phyloP scores from a whole-genome alignment of 2,329 filamentous ascomycete species.

The Lachnum nothofagi region DNA sequence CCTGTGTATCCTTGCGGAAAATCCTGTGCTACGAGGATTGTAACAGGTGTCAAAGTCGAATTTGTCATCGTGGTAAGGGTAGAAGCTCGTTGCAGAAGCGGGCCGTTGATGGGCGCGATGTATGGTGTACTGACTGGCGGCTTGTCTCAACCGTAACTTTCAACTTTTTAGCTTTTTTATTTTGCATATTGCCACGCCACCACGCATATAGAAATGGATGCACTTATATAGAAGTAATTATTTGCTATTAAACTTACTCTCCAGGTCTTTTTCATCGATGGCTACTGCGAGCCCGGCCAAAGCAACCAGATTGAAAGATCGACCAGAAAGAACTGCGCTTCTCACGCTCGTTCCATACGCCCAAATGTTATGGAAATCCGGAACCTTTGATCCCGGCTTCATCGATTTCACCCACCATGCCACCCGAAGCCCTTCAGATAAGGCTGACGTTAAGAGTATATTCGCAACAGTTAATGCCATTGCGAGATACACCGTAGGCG shows the following conservation, averaged over 20 bases:
- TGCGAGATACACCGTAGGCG: slow-evolving; percentile 14
- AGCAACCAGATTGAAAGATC: slow-evolving; percentile 11
- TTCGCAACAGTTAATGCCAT: slow-evolving; percentile 10
- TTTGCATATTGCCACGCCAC: no score
- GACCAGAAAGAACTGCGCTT: slow-evolving; percentile 12
- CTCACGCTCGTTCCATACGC: slow-evolving; percentile 9
- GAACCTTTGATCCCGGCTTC: slow-evolving; percentile 3
- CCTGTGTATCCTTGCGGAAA: slow-evolving; percentile 15
- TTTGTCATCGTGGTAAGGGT: slow-evolving; percentile 1
- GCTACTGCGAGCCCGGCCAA: slow-evolving; percentile 11
- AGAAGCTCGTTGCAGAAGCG: slow-evolving; percentile 18
- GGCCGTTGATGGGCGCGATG: slow-evolving; percentile 15
- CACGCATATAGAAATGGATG: no score
- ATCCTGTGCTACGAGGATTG: slow-evolving; percentile 6
- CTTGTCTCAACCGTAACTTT: no score
- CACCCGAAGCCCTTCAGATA: slow-evolving; percentile 10
- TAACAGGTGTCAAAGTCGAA: not conserved
- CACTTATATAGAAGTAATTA: no score
- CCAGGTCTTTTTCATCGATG: no score
- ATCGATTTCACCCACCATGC: slow-evolving; percentile 16
- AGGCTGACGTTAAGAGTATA: slow-evolving; percentile 7
- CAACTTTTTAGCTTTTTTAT: no score
- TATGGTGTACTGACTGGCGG: no score
- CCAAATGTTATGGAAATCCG: slow-evolving; percentile 11
- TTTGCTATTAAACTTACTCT: no score